Base-by-base conservation (phyloP, 768 basidiomycete species). In the Panaeolus cyanescens region DNA sequence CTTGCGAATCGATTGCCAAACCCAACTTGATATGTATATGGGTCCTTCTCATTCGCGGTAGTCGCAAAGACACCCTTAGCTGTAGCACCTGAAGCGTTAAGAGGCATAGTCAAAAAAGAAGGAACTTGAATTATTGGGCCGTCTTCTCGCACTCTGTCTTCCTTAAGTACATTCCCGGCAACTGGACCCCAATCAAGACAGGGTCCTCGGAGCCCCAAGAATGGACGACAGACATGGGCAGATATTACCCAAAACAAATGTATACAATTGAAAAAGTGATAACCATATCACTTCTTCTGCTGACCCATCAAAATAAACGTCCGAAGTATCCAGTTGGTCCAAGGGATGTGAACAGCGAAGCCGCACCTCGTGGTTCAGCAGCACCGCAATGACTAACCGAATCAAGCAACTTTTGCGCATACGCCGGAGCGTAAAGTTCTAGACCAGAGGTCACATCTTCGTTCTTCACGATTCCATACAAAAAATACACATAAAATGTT, bases 1-100 rank as follows among this genome's bases (percentile, higher is more conserved):
- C 78, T 81, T 7, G 81, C 83, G 64, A 86, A 86, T 8, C 76
- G 74, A 60, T 85, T 86, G 3, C 84, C 85, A 58, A 87, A 86
- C 5, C 85, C 85, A 4, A 82, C 78, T 65, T 86, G 84, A 65
- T 88, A 86, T 20, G 65, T 65, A 68, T 87, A 86, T 0, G 85
- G 85, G 60, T 87, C 86, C 50, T 77, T 71, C 45, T 78, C 74
- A 12, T 72, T 67, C 5, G 81, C 68, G 19, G 62, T 60, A 4
- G 79, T 79, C 6, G 74, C 59, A 62, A 78, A 82, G 1, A 79
- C 64, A 12, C 70, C 62, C 59, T 71, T 72, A 28, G 82, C 82
- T 36, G 81, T 76, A 5, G 80, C 77, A 55, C 77, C 75, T 53
- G 73, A 71, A 10, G 69, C 66, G 39, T 59, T 42, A 42, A 70